These are phyloP conservation scores for Verbascum thapsus DNA, from an alignment of 257 asterid species.

Conservation along the genomic window DNA sequence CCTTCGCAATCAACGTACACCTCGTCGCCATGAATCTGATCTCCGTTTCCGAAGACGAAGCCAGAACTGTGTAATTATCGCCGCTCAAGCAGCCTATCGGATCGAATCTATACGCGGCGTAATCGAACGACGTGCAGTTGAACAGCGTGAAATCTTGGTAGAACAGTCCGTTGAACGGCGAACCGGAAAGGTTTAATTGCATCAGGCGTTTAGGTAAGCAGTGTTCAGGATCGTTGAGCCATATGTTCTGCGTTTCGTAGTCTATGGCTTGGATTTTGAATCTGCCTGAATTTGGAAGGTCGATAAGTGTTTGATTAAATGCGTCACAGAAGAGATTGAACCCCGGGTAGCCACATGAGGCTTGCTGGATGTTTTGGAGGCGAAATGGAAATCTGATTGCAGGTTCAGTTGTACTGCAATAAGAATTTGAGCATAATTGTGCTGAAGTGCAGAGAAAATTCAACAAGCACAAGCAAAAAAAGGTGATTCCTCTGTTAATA, in stretches of 20 bases:
- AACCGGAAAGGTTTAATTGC: constrained; percentile 47
- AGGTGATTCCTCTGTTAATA: not conserved
- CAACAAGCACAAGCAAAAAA: constrained; percentile 12
- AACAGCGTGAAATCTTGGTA: constrained; percentile 45
- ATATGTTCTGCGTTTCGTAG: constrained; percentile 45
- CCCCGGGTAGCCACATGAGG: constrained; percentile 59
- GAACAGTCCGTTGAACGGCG: constrained; percentile 44
- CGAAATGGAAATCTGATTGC: constrained; percentile 60
- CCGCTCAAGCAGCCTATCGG: constrained; percentile 59
- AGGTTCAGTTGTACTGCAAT: constrained; percentile 41
- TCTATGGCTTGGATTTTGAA: constrained; percentile 46
- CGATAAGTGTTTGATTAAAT: constrained; percentile 36
- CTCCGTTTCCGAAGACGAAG: constrained; percentile 40
- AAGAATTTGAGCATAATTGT: constrained; percentile 35
- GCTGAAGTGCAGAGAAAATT: not conserved
- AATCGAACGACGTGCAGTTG: constrained; percentile 48
- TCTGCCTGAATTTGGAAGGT: constrained; percentile 40
- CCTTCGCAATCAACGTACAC: constrained; percentile 37
- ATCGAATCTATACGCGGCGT: constrained; percentile 16
- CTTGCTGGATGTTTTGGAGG: constrained; percentile 36
- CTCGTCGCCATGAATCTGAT: constrained; percentile 30
- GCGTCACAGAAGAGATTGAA: constrained; percentile 50
- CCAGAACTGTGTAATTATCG: constrained; percentile 40
- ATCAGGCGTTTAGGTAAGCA: constrained; percentile 63
- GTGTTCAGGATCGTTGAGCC: constrained; percentile 53